Conservation (phyloP, 2,329 filamentous ascomycete genomes). For the Alternaria longipes region DNA sequence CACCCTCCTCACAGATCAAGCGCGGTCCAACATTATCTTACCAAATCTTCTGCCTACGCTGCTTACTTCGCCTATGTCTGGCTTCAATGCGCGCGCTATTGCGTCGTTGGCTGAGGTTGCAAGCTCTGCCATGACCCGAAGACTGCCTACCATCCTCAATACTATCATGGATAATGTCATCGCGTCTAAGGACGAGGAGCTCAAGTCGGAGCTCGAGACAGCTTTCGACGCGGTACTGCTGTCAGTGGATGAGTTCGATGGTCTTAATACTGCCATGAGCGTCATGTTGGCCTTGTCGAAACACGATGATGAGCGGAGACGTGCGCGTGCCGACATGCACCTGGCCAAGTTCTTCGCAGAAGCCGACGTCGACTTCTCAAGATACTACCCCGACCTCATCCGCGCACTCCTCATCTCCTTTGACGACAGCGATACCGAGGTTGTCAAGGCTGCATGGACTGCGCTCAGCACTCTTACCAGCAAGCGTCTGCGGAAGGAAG, state of each 20-base stretch:
- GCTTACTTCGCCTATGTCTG: conserved; percentile 86
- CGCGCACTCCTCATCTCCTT: conserved; percentile 90
- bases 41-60: conserved; percentile 96
- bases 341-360: conserved; percentile 86
- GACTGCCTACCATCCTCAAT: conserved; percentile 89
- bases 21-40: conserved; percentile 93
- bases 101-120: conserved; percentile 94
- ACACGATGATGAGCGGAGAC: conserved; percentile 88
- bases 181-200: conserved; percentile 75
- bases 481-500: conserved; percentile 90
- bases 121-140: conserved; percentile 86
- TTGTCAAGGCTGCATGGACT: conserved; percentile 89
- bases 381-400: conserved; percentile 96
- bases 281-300: conserved; percentile 88
- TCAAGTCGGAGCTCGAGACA: conserved; percentile 75
- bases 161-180: conserved; percentile 94
- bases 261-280: conserved; percentile 94
- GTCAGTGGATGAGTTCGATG: conserved; percentile 95
- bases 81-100: conserved; percentile 93
- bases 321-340: conserved; percentile 79
- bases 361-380: conserved; percentile 86
- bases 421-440: conserved; percentile 81
- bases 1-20: conserved; percentile 91
- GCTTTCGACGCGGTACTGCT: conserved; percentile 90
- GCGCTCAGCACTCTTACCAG: conserved; percentile 83